These are phyloP conservation scores for Lentinus brumalis DNA, from an alignment of 768 basidiomycete species.

Conservation along the genomic window DNA sequence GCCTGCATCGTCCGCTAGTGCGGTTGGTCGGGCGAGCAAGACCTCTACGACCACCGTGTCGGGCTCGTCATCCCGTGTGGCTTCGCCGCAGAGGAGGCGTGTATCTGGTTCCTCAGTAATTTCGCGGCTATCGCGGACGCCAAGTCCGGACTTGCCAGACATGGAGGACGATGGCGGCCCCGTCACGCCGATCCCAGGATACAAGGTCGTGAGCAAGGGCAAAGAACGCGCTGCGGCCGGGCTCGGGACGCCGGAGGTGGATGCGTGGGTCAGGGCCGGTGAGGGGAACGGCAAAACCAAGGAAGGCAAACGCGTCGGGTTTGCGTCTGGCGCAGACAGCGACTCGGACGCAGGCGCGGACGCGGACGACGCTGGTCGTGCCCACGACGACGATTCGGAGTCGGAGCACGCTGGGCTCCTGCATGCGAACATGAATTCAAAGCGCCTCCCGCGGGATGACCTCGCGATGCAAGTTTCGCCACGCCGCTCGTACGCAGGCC, in stretches of 20 bases:
- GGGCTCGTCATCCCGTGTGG: not conserved
- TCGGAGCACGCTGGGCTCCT: constrained; percentile 16
- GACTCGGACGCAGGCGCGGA: constrained; percentile 8
- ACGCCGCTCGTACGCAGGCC: constrained; percentile 39
- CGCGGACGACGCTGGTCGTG: not conserved
- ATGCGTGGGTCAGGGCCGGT: constrained; percentile 50
- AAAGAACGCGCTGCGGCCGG: constrained; percentile 38
- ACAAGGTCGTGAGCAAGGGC: constrained; percentile 22
- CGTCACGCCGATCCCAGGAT: constrained; percentile 34
- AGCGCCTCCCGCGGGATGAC: constrained; percentile 2
- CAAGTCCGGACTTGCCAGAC: constrained; percentile 24
- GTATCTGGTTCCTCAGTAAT: not conserved
- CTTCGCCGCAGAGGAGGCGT: not conserved
- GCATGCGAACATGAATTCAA: not conserved
- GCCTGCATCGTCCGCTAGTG: constrained; percentile 15
- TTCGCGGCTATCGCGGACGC: constrained; percentile 22
- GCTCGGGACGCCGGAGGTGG: constrained; percentile 56
- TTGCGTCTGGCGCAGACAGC: constrained; percentile 35
- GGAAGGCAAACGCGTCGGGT: constrained; percentile 50
- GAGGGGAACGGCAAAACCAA: constrained; percentile 29
- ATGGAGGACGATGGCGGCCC: constrained; percentile 24
- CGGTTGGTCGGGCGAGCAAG: constrained; percentile 12
- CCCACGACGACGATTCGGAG: constrained; percentile 25
- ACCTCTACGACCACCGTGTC: constrained; percentile 12
- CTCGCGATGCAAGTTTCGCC: constrained; percentile 27